Base-by-base conservation (phyloP, 108 stramenopile species). In the Cyclotella cryptica region DNA sequence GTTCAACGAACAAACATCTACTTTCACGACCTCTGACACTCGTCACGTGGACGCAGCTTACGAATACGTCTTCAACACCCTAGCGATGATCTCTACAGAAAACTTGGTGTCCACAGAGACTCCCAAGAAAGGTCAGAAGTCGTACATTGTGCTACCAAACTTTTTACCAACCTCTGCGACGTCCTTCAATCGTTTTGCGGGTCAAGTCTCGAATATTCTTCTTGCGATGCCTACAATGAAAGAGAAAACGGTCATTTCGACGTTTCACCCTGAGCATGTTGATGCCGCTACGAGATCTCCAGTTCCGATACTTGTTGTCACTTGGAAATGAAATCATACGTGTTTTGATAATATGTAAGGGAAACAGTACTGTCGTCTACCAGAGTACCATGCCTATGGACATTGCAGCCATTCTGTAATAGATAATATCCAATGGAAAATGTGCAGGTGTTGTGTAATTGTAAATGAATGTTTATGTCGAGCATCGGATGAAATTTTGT, bases 41-140 rank as follows among this genome's bases (percentile, higher is more conserved):
- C 72, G 81, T 12, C 72, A 90, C 54, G 88, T 91, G 19, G 93
- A 94, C 74, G 88, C 83, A 26, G 93, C 89, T 10, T 92, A 92
- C 64, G 93, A 94, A 78, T 94, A 85, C 72, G 80, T 91, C n/a
- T 92, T 92, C 69, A 84, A 83, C 68, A 94, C 88, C 77, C 66
- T 94, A 26, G 90, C 91, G 65, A 92, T 94, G 91, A 81, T 87
- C 42, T 21, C 49, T 3, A 45, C 35, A 35, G 35, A 35, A 35
- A 35, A 35, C 35, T 5, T 35, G 35, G 35, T 35, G 35, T 35
- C 35, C 35, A 35, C 27, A 14, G 46, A 69, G 7, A 57, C 43
- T 43, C 72, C 70, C 45, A 83, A 72, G 52, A 72, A 67, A 58
- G 74, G 77, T 3, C 65, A 69, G 46, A 80, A 84, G 19, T 90